Base-by-base conservation (phyloP, 371 early-diverging fungal species). In the Smittium culicis region DNA sequence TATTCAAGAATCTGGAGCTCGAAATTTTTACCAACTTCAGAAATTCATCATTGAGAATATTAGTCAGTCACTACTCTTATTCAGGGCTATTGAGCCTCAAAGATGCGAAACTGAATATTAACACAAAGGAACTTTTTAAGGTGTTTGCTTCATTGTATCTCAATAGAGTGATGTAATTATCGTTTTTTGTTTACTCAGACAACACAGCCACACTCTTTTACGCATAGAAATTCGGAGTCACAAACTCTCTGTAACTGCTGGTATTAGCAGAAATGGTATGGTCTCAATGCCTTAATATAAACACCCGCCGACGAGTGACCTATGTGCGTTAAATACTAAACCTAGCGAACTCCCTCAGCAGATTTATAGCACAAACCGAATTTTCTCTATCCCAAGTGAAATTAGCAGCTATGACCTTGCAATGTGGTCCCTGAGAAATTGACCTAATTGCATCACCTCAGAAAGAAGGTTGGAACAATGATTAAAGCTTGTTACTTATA, bases 181-280 rank as follows among this genome's bases (percentile, higher is more conserved):
- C 60, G n/a, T 5, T 59, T 5, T 14, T 27, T 14, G n/a, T n/a
- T 16, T 59, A 59, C 60, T 27, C 60, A 32, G 60, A 59, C 5
- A 59, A 59, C 60, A 59, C 60, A 32, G n/a, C 60, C 60, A 59
- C 60, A 16, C 60, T 59, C 29, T 27, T 31, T 31, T 59, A 59
- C 5, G 60, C n/a, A 16, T 11, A 32, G n/a, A 59, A 59, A n/a
- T 31, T 29, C 5, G 5, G 5, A 59, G 5, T 5, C 5, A 59
- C 5, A n/a, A 27, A 5, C 60, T 59, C 60, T 59, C 29, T n/a
- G 14, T 11, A 59, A 27, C 60, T 29, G 16, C 60, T 59, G 14
- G n/a, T 29, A 29, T 11, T 59, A 29, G 5, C 60, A 27, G 5
- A n/a, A 59, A 59, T 5, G 11, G n/a, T 59, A 11, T 59, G 5